A percentile compares a stretch with the other conserved stretches of the same genome.
Evolutionary conservation across 352 stramenopile species (phyloP).

Genomic region (Pythium dissimile): DNA sequence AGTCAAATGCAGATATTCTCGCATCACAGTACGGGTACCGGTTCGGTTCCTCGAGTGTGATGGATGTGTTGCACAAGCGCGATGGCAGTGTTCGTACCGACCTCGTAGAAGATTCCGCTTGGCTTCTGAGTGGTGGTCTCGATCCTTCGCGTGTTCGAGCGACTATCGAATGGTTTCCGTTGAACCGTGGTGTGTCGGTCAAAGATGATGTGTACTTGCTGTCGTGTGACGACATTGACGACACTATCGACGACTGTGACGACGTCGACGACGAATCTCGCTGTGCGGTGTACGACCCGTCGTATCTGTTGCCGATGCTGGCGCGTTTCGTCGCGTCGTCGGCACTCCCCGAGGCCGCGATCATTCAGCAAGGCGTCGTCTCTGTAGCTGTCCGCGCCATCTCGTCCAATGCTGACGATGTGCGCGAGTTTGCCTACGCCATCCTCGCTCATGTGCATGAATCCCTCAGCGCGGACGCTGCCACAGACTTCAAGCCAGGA

Average conservation of each 20-base stretch:
- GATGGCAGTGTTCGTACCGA: conserved; percentile 29
- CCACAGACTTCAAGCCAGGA: conserved; percentile 61
- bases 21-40: conserved; percentile 59
- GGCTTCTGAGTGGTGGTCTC: conserved; percentile 62
- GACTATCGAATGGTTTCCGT: conserved; percentile 67
- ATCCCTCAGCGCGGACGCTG: conserved; percentile 47
- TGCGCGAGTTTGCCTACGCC: conserved; percentile 66
- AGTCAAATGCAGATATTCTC: conserved; percentile 32
- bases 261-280: conserved; percentile 9
- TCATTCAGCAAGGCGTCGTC: conserved; percentile 73
- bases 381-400: conserved; percentile 66
- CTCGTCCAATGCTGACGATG: conserved; percentile 50
- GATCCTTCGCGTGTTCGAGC: conserved; percentile 58
- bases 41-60: conserved; percentile 47
- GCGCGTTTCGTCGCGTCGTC: conserved; percentile 75
- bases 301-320: conserved; percentile 75
- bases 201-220: conserved; percentile 30
- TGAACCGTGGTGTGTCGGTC: conserved; percentile 31
- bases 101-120: conserved; percentile 61
- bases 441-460: conserved; percentile 79
- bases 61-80: conserved; percentile 23
- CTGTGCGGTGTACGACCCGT: conserved; percentile 58
- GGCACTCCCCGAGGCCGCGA: conserved; percentile 41
- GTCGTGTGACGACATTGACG: conserved; percentile 20
- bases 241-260: conserved; percentile 2